Evolutionary conservation across 2,329 filamentous ascomycete species (phyloP).

Genomic region (Lasiodiplodia hormozganensis): DNA sequence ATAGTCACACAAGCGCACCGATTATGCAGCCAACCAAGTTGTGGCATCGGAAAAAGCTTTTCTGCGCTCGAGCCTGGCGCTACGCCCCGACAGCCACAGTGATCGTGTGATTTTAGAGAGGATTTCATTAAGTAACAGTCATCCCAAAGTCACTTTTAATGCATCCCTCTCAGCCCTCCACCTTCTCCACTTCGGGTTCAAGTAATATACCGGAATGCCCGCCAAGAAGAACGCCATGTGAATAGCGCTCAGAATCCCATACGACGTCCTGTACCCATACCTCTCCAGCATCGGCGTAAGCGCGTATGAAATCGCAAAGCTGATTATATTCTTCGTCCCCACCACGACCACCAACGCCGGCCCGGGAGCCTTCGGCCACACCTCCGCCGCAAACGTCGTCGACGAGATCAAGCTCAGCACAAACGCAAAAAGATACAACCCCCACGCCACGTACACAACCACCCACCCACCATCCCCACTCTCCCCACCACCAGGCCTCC

Average conservation of each 20-base stretch:
- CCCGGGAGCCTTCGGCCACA: constrained; percentile 39
- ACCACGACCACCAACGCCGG: constrained; percentile 45
- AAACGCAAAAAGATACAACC: constrained; percentile 36
- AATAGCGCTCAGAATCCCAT: constrained; percentile 36
- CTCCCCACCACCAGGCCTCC: background rate
- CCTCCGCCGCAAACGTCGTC: constrained; percentile 41
- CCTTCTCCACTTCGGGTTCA: constrained; percentile 30
- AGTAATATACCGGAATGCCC: constrained; percentile 18
- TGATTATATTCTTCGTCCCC: constrained; percentile 45
- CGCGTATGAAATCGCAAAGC: constrained; percentile 42
- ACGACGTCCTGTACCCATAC: constrained; percentile 35
- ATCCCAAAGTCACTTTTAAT: background rate
- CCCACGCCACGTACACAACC: constrained; percentile 43
- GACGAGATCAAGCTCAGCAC: constrained; percentile 40
- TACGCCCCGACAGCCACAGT: too few species aligned
- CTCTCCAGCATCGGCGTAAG: constrained; percentile 42
- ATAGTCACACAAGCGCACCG: too few species aligned
- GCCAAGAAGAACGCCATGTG: constrained; percentile 32
- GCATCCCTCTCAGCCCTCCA: constrained; percentile 1
- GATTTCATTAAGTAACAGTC: too few species aligned
- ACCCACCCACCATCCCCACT: background rate
- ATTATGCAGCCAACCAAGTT: too few species aligned
- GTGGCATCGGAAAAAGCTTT: too few species aligned
- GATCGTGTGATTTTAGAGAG: too few species aligned
- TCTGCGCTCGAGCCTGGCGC: too few species aligned